These are phyloP conservation scores for Tolypocladium cylindrosporum DNA, from an alignment of 2,329 filamentous ascomycete genomes.

Conservation along the genomic window DNA sequence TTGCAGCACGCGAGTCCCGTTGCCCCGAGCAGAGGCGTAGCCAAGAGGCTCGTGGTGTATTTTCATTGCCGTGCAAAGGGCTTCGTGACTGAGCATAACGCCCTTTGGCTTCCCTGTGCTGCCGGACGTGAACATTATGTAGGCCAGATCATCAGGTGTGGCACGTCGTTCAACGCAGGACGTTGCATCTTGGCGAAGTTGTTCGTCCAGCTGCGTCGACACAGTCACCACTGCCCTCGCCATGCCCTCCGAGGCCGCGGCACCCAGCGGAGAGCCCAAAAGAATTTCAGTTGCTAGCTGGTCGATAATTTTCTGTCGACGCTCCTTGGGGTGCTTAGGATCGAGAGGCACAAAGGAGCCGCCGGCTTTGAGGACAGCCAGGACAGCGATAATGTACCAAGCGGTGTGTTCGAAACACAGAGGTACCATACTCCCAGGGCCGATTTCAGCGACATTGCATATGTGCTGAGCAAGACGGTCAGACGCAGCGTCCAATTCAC, in stretches of 20 bases:
- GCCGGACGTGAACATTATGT: neutral
- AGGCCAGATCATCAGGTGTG: neutral
- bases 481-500: neutral
- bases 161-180: too few relatives aligned
- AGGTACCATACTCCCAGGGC: neutral
- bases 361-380: slow-evolving; percentile 1
- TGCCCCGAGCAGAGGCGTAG: neutral
- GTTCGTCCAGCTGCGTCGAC: neutral
- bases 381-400: neutral
- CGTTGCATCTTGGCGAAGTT: neutral
- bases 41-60: neutral
- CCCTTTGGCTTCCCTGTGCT: neutral
- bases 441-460: neutral
- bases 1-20: neutral
- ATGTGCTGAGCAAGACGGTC: neutral
- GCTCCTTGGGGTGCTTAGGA: slow-evolving; percentile 1
- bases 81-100: neutral
- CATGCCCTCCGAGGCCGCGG: neutral
- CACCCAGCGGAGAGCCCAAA: neutral
- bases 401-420: slow-evolving; percentile 1
- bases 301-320: neutral
- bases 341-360: neutral
- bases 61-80: neutral
- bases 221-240: neutral
- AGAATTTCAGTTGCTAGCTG: neutral